Percentiles rank a stretch among this genome's conserved stretches.
Evolutionary conservation across 352 stramenopile species (phyloP).

Genomic region (Globisporangium ultimum): DNA sequence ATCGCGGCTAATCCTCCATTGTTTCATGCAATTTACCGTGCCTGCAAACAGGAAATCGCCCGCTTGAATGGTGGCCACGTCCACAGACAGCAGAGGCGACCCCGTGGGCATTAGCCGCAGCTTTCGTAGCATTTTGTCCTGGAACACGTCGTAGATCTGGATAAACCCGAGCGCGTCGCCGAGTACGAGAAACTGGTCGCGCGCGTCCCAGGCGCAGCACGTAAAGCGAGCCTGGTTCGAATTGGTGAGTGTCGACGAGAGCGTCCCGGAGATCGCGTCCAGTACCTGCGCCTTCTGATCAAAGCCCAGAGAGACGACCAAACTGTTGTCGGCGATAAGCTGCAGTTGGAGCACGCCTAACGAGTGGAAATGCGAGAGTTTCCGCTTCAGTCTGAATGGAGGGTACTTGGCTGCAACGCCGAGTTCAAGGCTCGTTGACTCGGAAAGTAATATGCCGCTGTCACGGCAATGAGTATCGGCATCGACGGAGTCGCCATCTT

Average conservation of each 20-base stretch:
- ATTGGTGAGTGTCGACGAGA: constrained; percentile 58
- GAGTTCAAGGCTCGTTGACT: constrained; percentile 4
- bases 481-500: constrained; percentile 8
- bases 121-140: constrained; percentile 55
- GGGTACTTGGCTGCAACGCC: constrained; percentile 18
- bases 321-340: constrained; percentile 60
- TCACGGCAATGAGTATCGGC: background rate
- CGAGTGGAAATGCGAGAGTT: constrained; percentile 58
- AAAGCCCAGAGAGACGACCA: constrained; percentile 72
- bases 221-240: constrained; percentile 46
- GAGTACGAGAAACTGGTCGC: constrained; percentile 46
- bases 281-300: constrained; percentile 72
- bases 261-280: constrained; percentile 53
- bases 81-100: constrained; percentile 15
- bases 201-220: constrained; percentile 55
- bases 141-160: constrained; percentile 63
- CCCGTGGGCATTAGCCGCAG: constrained; percentile 23
- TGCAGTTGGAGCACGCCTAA: constrained; percentile 54
- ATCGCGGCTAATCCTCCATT: constrained; percentile 61
- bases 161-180: constrained; percentile 46
- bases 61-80: constrained; percentile 5
- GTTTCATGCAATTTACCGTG: constrained; percentile 39
- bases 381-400: constrained; percentile 58
- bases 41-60: constrained; percentile 48
- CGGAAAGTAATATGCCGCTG: background rate